phyloP scores from a whole-genome alignment of 805 yeast species.

The Candida morakotiae region DNA sequence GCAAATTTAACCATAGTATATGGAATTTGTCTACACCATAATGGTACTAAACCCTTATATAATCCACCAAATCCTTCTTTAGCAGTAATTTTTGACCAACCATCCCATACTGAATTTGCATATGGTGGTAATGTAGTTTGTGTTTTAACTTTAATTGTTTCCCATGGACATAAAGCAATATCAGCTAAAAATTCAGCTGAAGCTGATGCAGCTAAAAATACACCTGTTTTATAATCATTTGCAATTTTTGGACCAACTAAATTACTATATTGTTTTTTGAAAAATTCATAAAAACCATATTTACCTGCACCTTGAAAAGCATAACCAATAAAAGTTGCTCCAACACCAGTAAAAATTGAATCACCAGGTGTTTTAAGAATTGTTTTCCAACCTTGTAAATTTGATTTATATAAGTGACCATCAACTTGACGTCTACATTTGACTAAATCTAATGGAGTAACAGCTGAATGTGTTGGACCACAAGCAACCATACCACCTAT shows the following conservation, averaged over 20 bases:
- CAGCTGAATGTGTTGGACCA: constrained; percentile 94
- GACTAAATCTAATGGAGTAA: constrained; percentile 90
- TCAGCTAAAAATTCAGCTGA: constrained; percentile 94
- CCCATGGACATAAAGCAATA: constrained; percentile 85
- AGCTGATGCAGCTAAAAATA: constrained; percentile 83
- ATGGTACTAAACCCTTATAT: constrained; percentile 85
- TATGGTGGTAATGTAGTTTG: constrained; percentile 92
- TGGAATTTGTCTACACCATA: constrained; percentile 98
- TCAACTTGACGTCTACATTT: constrained; percentile 92
- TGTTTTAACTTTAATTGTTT: constrained; percentile 89
- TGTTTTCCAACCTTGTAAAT: constrained; percentile 74
- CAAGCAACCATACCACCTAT: constrained; percentile 83
- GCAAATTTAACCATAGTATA: constrained; percentile 98
- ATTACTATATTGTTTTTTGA: constrained; percentile 75
- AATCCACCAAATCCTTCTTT: constrained; percentile 70
- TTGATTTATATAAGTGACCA: constrained; percentile 66
- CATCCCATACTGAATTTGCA: constrained; percentile 60
- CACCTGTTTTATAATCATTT: constrained; percentile 61
- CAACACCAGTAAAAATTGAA: constrained; percentile 81
- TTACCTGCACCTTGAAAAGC: constrained; percentile 97
- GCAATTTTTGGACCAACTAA: constrained; percentile 62
- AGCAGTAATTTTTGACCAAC: constrained; percentile 61
- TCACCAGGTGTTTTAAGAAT: constrained; percentile 76
- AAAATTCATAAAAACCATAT: constrained; percentile 90
- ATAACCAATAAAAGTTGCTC: constrained; percentile 91